Evolutionary conservation across 1,284 basidiomycete species (phyloP), one percentile per base, ranked within the genome.

Genomic region (Leccinum fallax): DNA sequence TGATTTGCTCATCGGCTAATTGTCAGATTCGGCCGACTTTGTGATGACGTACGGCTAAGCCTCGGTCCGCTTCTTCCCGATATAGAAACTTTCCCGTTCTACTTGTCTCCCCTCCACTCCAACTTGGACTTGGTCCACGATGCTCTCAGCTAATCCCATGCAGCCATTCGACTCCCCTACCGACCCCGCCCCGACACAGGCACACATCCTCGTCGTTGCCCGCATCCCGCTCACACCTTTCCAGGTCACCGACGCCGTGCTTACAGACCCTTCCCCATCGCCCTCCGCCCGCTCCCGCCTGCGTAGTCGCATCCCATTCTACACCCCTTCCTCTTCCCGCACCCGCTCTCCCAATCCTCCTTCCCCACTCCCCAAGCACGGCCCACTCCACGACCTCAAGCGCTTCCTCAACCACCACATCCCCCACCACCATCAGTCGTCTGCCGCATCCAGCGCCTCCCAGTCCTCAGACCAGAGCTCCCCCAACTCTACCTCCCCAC

Each of bases 331-430:
- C 26, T 58, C 68, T 16, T 40, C 62, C 6, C 55, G 52, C 3
- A 4, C 57, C 4, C 62, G 49, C 49, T 67, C 67, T 2, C 63
- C 63, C 3, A 36, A 24, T 28, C 60, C 62, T 55, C 34, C 62
- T 24, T 55, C 61, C 49, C 58, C 66, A 36, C 4, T 78, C 69
- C 28, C 75, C 2, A 79, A 83, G 61, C 82, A 83, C 64, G 87
- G 92, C 0, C 90, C 93, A 4, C 83, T 97, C 56, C 88, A 93
- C 77, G 95, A 97, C 76, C 86, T 97, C 68, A 94, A 94, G 72
- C 90, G 94, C 34, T 96, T 97, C 80, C 84, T 97, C 64, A 93
- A 95, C 77, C 87, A 93, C 76, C 93, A 95, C 77, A 89, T 95
- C 58, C 87, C 87, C 63, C 87, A 91, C 64, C 86, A 68, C 56